Base-by-base conservation (phyloP, 2,329 filamentous ascomycete species). In the Rutstroemia sp. region DNA sequence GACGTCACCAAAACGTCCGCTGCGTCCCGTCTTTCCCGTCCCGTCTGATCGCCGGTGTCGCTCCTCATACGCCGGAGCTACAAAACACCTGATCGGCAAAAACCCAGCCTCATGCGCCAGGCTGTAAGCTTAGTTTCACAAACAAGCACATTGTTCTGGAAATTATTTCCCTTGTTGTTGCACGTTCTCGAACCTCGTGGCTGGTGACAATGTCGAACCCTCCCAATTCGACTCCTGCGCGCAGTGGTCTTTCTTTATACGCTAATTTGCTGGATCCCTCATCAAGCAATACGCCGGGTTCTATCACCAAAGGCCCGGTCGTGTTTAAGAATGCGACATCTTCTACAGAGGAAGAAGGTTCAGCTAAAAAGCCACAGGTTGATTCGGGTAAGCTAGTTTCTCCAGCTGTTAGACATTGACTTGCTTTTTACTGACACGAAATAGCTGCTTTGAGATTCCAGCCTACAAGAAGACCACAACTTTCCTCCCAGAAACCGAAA, bases 371-470 rank as follows among this genome's bases (percentile, higher is more conserved):
- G 72, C 75, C 62, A 38, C 62, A 65, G 51, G 68, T 81, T 68
- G 80, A 76, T 75, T 74, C 82, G 74, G 83, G 83, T 86, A 84
- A 72, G 74, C 74, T 71, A 25, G 66, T 63, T 65, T 65, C 63
- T 64, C 57, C 61, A 55, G 64, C 66, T 61, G 65, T 63, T 57
- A 61, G 56, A 63, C 64, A 60, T 60, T 61, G 65, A 64, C 69
- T 62, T 61, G 61, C 62, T 68, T 16, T 23, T 70, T 73, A 71
- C 78, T 82, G 73, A 81, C 6, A 14, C 19, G 17, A 16, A 58
- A 60, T 57, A 80, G 77, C 81, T 71, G 83, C 88, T 67, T 78
- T 95, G 61, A 87, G 87, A 71, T 95, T 95, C 75, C 89, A 95
- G 70, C 90, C 90, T 51, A 91, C 91, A 63, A 88, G 88, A 67